Evolutionary conservation across 371 early-diverging fungal species (phyloP), one percentile per base, ranked within the genome.

Genomic region (Mortierella polycephala): DNA sequence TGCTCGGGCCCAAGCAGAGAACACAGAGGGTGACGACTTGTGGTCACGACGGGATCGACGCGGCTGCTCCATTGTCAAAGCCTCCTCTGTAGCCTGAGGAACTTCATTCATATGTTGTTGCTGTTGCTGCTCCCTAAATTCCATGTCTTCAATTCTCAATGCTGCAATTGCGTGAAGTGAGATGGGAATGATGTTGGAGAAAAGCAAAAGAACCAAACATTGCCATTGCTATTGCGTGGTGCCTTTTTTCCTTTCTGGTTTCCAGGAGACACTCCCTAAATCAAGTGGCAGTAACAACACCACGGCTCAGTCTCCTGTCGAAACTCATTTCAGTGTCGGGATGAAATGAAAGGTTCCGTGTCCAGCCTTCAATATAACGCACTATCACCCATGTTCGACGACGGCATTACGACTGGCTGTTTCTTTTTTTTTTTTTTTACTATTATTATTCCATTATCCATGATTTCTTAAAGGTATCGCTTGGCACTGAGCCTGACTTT

Each of bases 401-500:
- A n/a, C 40, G 41, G 4, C 51, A 51, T 52, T 9, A 52, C 3
- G 52, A 52, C 18, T 53, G 44, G 23, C 14, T 56, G 18, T 0
- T 40, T 21, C 21, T n/a, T 58, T 42, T 40, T 53, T 44, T 44
- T 57, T 42, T 61, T 57, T 69, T 46, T 57, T 69, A 54, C 54
- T 16, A 8, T 30, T 37, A 20, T 53, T 7, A 12, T 21, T 54
- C 23, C 7, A n/a, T 41, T 23, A n/a, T 10, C 9, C 13, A 21
- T 47, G 20, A 11, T 7, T 53, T 65, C 82, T 77, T 87, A 92
- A 68, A 98, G 87, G 76, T 91, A 91, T 70, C 94, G 90, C 80
- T 92, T 89, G 49, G 95, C 94, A 61, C 91, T 81, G 21, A 86
- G 81, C 54, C 90, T 87, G 21, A 97, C 92, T 81, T 93, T 90